phyloP scores from a whole-genome alignment of 805 yeast species.

The Pichia kluyveri region DNA sequence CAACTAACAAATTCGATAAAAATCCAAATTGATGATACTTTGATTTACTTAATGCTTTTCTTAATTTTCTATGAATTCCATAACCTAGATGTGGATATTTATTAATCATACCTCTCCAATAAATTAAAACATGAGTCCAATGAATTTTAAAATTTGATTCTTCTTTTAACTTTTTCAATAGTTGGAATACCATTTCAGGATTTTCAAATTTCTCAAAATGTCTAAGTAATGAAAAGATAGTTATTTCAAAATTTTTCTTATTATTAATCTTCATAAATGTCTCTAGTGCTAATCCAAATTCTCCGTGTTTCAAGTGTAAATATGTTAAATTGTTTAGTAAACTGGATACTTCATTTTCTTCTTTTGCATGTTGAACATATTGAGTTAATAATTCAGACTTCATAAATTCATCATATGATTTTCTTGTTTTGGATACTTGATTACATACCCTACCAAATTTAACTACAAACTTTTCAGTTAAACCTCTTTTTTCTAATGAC shows the following conservation, averaged over 20 bases:
- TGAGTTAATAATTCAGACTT: constrained; percentile 10
- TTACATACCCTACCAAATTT: constrained; percentile 12
- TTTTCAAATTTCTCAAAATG: constrained; percentile 12
- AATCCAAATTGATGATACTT: constrained; percentile 5
- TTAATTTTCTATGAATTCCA: constrained; percentile 13
- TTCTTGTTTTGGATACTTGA: constrained; percentile 8
- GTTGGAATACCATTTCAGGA: constrained; percentile 15
- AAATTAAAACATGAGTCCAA: constrained; percentile 11
- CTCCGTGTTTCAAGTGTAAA: constrained; percentile 13
- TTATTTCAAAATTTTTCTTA: constrained; percentile 4
- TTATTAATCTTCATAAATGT: constrained; percentile 3
- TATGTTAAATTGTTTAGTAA: constrained; percentile 12
- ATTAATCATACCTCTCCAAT: constrained; percentile 15
- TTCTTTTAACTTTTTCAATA: constrained; percentile 22
- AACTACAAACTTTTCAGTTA: constrained; percentile 6
- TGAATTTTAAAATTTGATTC: constrained; percentile 13
- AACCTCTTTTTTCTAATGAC: constrained; percentile 9
- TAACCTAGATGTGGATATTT: constrained; percentile 15
- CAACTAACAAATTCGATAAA: constrained; percentile 4
- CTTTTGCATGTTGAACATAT: constrained; percentile 8
- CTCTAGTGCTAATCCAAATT: constrained; percentile 7
- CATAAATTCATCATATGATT: constrained; percentile 7
- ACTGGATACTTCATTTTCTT: constrained; percentile 3
- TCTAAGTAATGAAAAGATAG: constrained; percentile 11
- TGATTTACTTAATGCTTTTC: constrained; percentile 4